Evolutionary conservation across 129 eudicot species (phyloP).

Genomic region (Tagetes erecta): DNA sequence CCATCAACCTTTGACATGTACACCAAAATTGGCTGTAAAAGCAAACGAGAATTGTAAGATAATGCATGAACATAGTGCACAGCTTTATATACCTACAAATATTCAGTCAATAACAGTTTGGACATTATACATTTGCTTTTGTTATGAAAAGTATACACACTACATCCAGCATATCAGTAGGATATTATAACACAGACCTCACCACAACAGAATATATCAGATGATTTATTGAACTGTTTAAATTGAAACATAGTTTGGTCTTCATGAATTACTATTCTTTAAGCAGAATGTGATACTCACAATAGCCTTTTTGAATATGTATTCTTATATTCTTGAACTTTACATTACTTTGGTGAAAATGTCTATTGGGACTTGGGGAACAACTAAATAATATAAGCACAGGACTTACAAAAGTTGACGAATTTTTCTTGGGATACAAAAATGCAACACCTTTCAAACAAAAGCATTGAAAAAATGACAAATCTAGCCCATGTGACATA

Average conservation of each 20-base stretch:
- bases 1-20: slow-evolving; percentile 99
- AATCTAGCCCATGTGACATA: slow-evolving; percentile 12
- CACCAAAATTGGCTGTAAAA: slow-evolving; percentile 91
- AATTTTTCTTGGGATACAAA: not conserved
- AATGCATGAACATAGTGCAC: slow-evolving; percentile 18
- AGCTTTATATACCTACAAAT: slow-evolving; percentile 11
- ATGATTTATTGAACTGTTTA: slow-evolving; percentile 4
- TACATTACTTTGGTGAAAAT: not conserved
- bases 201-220: slow-evolving; percentile 11
- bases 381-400: slow-evolving; percentile 13
- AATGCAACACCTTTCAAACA: not conserved
- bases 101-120: slow-evolving; percentile 15
- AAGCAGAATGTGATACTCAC: slow-evolving; percentile 2
- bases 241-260: slow-evolving; percentile 10
- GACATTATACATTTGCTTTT: not conserved
- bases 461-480: slow-evolving; percentile 22
- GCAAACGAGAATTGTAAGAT: slow-evolving; percentile 19
- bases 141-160: not conserved
- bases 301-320: slow-evolving; percentile 2
- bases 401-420: not conserved
- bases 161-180: not conserved
- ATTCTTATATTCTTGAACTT: not conserved
- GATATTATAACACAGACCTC: slow-evolving; percentile 10
- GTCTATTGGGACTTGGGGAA: not conserved
- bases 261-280: not conserved